Conservation (phyloP, 192 early-diverging fungal genomes). For the Rhizophagus sp. region DNA sequence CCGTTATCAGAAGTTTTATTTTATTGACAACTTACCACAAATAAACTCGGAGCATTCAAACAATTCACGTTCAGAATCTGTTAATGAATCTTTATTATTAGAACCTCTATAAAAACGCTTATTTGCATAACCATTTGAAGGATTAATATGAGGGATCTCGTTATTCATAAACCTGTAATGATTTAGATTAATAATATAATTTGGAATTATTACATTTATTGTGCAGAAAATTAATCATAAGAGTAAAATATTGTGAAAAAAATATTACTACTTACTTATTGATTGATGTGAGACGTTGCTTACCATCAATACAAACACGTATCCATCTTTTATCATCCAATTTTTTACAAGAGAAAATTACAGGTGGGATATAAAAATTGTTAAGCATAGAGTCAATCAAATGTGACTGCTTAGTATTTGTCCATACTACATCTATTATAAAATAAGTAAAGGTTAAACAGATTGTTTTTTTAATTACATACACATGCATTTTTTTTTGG, state of each 20-base stretch:
- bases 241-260: too few relatives aligned
- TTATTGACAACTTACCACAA: slow-evolving; percentile 1
- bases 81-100: slow-evolving; percentile 1
- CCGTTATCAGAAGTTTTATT: neutral
- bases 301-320: slow-evolving; percentile 37
- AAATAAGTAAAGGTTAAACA: neutral
- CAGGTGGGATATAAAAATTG: slow-evolving; percentile 37
- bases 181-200: neutral
- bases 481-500: too few relatives aligned
- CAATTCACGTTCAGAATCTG: slow-evolving; percentile 7
- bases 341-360: slow-evolving; percentile 32
- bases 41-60: slow-evolving; percentile 33
- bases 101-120: slow-evolving; percentile 16
- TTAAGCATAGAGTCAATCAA: slow-evolving; percentile 38
- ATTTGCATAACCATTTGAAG: neutral
- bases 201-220: too few relatives aligned
- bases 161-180: slow-evolving; percentile 35
- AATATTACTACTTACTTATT: slow-evolving; percentile 27
- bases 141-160: slow-evolving; percentile 34
- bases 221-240: neutral
- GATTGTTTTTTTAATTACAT: neutral
- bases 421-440: slow-evolving; percentile 20
- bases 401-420: slow-evolving; percentile 18
- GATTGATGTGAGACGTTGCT: slow-evolving; percentile 38
- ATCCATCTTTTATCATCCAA: slow-evolving; percentile 18